Evolutionary conservation across 352 stramenopile genomes (phyloP).

Genomic region (Pythium biforme): DNA sequence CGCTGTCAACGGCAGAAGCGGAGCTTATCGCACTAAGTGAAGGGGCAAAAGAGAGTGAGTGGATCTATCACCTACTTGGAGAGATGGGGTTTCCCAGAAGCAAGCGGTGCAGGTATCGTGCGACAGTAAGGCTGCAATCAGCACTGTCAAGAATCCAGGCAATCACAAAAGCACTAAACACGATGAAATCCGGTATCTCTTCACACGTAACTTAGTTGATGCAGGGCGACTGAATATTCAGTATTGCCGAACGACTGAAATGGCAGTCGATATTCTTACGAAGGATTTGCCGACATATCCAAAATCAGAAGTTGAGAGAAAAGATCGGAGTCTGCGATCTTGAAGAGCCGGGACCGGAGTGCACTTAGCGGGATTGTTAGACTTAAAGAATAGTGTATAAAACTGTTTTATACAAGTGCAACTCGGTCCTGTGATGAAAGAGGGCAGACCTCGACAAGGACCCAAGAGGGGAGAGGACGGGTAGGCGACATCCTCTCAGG

Average conservation of each 20-base stretch:
- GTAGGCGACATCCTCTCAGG: no score
- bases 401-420: no score
- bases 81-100: conserved; percentile 4
- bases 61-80: background rate
- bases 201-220: conserved; percentile 2
- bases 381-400: background rate
- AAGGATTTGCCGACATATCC: background rate
- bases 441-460: no score
- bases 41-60: background rate
- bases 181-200: background rate
- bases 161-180: conserved; percentile 4
- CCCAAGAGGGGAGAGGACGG: no score
- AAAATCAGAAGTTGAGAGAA: conserved; percentile 4
- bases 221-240: conserved; percentile 1
- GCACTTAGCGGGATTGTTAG: background rate
- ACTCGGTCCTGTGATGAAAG: no score
- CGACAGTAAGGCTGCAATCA: conserved; percentile 10
- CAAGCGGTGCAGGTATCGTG: background rate
- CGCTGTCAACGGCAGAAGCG: background rate
- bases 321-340: conserved; percentile 2
- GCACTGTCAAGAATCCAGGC: conserved; percentile 2
- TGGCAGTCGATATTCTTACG: background rate
- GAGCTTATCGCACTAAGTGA: conserved; percentile 6
- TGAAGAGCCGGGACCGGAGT: background rate
- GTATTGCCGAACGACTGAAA: conserved; percentile 4